These are phyloP conservation scores for Echium plantagineum DNA, from an alignment of 257 asterid species.

Conservation along the genomic window DNA sequence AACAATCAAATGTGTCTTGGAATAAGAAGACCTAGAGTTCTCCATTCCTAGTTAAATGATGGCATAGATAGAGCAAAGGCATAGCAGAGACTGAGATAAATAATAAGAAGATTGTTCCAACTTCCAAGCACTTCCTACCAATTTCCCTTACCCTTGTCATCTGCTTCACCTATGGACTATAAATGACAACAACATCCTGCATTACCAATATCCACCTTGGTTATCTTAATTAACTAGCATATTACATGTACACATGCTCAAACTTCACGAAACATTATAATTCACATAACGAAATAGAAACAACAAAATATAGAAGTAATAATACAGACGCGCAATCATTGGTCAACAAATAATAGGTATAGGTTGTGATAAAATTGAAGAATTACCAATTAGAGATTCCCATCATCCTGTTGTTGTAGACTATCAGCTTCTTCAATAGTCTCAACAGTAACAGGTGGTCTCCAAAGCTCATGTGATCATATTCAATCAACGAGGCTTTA, in stretches of 20 bases:
- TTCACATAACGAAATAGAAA: not conserved
- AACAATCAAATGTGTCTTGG: no score
- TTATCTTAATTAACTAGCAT: not conserved
- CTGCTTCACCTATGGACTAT: no score
- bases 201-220: no score
- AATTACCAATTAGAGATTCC: conserved; percentile 68
- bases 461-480: conserved; percentile 91
- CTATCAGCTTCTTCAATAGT: conserved; percentile 66
- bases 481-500: conserved; percentile 35
- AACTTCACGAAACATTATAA: not conserved
- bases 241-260: not conserved
- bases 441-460: conserved; percentile 63
- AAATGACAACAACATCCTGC: no score
- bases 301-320: not conserved
- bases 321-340: not conserved
- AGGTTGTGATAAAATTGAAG: not conserved
- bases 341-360: not conserved
- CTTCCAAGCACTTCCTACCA: no score
- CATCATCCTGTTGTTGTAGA: conserved; percentile 37
- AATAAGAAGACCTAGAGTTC: no score
- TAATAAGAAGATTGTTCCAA: no score
- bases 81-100: no score
- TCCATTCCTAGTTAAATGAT: no score
- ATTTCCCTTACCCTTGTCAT: no score
- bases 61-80: no score